A percentile compares a stretch with the other conserved stretches of the same genome.
Evolutionary conservation across 1,284 basidiomycete species (phyloP).

Genomic region (Heliocybe sulcata): DNA sequence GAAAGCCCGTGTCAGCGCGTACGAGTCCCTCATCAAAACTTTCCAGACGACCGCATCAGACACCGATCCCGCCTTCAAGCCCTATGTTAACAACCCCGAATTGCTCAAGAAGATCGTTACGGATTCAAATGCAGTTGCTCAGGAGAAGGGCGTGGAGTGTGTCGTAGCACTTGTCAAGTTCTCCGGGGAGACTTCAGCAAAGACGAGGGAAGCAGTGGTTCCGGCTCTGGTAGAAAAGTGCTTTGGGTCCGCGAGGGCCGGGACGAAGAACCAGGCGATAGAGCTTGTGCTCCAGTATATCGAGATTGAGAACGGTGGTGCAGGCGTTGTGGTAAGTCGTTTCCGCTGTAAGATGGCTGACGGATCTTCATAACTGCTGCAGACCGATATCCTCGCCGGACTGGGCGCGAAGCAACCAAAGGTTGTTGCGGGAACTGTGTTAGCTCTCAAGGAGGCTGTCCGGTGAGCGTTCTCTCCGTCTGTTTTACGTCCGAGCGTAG

Average conservation of each 20-base stretch:
- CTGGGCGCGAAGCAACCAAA: conserved; percentile 94
- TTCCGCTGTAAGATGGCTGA: conserved; percentile 4
- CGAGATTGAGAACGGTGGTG: conserved; percentile 88
- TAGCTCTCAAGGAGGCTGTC: conserved; percentile 76
- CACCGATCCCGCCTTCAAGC: conserved; percentile 89
- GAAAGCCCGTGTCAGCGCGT: conserved; percentile 95
- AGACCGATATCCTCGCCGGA: conserved; percentile 84
- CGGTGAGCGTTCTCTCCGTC: conserved; percentile 29
- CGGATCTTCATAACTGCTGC: conserved; percentile 10
- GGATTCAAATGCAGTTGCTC: conserved; percentile 95
- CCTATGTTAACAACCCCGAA: conserved; percentile 75
- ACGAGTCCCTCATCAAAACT: conserved; percentile 81
- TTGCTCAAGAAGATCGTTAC: conserved; percentile 82
- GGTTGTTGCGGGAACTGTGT: conserved; percentile 77
- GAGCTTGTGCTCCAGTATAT: conserved; percentile 89
- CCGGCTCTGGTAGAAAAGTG: conserved; percentile 95
- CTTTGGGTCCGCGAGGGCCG: conserved; percentile 84
- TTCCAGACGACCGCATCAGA: conserved; percentile 89
- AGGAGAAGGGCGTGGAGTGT: conserved; percentile 94
- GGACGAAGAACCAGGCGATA: conserved; percentile 86
- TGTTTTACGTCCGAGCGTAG: too few species aligned
- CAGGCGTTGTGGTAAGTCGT: conserved; percentile 79
- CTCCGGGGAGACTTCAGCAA: conserved; percentile 83
- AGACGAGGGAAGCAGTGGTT: conserved; percentile 76
- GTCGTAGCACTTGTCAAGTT: conserved; percentile 83